These are phyloP conservation scores for Phytophthora palmivora DNA, from an alignment of 352 stramenopile species.

Conservation along the genomic window DNA sequence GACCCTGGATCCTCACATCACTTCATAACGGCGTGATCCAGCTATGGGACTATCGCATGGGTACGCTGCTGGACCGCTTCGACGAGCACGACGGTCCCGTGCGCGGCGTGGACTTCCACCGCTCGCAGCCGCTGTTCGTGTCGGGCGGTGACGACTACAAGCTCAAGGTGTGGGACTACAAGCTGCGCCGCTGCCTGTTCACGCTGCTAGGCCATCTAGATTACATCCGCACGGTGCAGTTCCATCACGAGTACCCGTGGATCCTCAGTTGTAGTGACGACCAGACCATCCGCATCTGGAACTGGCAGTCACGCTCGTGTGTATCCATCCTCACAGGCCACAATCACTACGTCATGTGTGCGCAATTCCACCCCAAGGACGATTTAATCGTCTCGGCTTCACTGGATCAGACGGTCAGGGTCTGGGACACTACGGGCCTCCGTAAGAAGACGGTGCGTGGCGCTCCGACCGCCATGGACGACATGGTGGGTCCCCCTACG, in stretches of 20 bases:
- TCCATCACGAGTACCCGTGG: conserved; percentile 99
- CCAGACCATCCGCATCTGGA: conserved; percentile 99
- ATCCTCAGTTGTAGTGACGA: conserved; percentile 98
- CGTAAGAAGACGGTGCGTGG: conserved; percentile 98
- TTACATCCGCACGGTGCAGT: conserved; percentile 99
- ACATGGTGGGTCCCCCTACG: conserved; percentile 55
- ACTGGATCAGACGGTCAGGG: conserved; percentile 98
- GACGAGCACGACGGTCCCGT: conserved; percentile 99
- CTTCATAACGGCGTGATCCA: conserved; percentile 99
- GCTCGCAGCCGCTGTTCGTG: conserved; percentile 97
- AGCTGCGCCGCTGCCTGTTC: conserved; percentile 98
- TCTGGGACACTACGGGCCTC: conserved; percentile 99
- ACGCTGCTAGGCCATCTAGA: conserved; percentile 99
- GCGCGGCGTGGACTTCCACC: conserved; percentile 99
- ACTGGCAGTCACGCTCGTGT: conserved; percentile 99
- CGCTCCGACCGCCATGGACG: conserved; percentile 81
- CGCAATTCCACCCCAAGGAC: conserved; percentile 99
- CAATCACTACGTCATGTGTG: conserved; percentile 99
- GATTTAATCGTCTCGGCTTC: conserved; percentile 99
- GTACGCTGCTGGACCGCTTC: conserved; percentile 99
- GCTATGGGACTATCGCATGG: conserved; percentile 99
- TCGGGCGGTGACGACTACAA: conserved; percentile 99
- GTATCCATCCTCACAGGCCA: conserved; percentile 99
- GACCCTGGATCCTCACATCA: conserved; percentile 99
- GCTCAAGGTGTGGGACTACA: conserved; percentile 99